phyloP scores from a whole-genome alignment of 768 basidiomycete genomes.

The Clavaria fumosa region DNA sequence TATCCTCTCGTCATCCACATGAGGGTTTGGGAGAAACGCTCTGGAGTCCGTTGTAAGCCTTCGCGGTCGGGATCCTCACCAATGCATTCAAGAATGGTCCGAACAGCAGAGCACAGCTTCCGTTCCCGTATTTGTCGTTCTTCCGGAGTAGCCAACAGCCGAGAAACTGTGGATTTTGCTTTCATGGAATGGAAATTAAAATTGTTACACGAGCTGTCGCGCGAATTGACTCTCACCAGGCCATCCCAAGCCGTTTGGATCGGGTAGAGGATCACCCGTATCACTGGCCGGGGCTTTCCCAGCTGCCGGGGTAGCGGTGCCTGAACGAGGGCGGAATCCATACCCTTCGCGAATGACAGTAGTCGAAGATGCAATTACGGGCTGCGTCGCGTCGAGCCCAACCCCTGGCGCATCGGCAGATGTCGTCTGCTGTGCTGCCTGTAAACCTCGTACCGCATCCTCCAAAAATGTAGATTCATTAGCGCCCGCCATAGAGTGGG shows the following conservation, averaged over 20 bases:
- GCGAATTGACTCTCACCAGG: conserved; percentile 41
- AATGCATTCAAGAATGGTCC: conserved; percentile 89
- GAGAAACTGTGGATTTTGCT: conserved; percentile 85
- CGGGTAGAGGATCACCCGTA: conserved; percentile 20
- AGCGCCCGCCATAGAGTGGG: too few relatives aligned
- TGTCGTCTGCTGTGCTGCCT: neutral
- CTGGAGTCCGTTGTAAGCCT: conserved; percentile 82
- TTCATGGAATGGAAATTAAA: conserved; percentile 8
- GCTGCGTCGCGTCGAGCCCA: too few relatives aligned
- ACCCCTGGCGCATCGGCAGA: too few relatives aligned
- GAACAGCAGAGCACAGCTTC: conserved; percentile 70
- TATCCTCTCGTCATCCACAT: conserved; percentile 99
- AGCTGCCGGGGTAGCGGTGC: conserved; percentile 43
- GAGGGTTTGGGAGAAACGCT: conserved; percentile 90
- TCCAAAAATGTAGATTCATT: too few relatives aligned
- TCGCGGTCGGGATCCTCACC: conserved; percentile 97
- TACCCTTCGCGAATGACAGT: conserved; percentile 55
- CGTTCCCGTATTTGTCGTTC: conserved; percentile 60
- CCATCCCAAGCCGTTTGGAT: conserved; percentile 80
- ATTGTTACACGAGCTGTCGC: neutral
- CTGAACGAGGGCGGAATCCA: conserved; percentile 64
- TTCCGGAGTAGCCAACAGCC: conserved; percentile 64
- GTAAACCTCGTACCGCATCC: too few relatives aligned
- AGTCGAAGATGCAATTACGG: conserved; percentile 8
- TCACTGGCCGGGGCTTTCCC: conserved; percentile 16